Conservation (phyloP, 2,329 filamentous ascomycete species). For the Cladosporium sp. region DNA sequence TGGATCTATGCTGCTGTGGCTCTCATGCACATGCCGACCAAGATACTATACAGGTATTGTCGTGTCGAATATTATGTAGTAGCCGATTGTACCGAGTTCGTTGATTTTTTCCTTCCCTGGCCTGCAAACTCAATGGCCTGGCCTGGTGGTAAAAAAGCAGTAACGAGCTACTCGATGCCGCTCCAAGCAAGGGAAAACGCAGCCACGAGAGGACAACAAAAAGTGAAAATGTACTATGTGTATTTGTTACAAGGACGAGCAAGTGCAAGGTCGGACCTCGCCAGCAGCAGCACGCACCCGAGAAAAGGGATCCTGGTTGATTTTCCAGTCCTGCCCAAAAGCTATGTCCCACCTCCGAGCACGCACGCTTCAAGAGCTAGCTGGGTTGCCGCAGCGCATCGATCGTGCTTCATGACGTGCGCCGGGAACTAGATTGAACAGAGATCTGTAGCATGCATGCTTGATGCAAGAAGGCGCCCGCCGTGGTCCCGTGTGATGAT, state of each 20-base stretch:
- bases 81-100: background rate
- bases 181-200: background rate
- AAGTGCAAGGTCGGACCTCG: conserved; percentile 3
- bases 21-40: background rate
- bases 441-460: conserved; percentile 13
- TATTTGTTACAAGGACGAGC: background rate
- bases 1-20: background rate
- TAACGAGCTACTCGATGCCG: background rate
- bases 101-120: background rate
- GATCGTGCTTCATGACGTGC: conserved; percentile 13
- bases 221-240: background rate
- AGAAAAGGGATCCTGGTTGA: conserved; percentile 1
- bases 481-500: background rate
- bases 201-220: background rate
- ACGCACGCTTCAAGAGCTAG: background rate
- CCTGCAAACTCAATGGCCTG: background rate
- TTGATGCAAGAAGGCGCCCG: conserved; percentile 5
- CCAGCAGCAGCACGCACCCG: background rate
- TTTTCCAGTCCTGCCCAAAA: conserved; percentile 9
- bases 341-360: conserved; percentile 7
- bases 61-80: background rate
- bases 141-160: background rate
- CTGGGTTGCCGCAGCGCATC: background rate
- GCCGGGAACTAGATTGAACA: background rate
- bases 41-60: background rate